Conservation (phyloP, 2,329 filamentous ascomycete species). For the Pestalotiopsis fici region DNA sequence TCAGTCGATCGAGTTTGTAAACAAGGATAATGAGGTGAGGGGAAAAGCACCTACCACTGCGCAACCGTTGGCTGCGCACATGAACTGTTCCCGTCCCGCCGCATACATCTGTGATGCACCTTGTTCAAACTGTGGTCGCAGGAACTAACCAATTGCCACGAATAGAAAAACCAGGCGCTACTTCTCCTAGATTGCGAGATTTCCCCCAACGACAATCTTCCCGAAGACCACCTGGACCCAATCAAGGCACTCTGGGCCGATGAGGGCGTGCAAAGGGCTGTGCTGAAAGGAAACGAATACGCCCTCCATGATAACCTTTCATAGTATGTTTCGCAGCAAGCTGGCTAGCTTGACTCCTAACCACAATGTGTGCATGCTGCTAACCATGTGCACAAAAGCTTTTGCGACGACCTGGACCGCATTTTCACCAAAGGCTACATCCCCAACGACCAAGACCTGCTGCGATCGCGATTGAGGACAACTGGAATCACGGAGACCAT, state of each 20-base stretch:
- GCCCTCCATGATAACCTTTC: conserved; percentile 92
- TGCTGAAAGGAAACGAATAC: conserved; percentile 93
- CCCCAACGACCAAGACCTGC: conserved; percentile 90
- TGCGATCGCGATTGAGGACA: conserved; percentile 85
- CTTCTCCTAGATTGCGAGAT: conserved; percentile 83
- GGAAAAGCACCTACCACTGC: background rate
- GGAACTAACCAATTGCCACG: conserved; percentile 23
- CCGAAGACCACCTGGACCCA: conserved; percentile 74
- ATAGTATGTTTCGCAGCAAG: conserved; percentile 65
- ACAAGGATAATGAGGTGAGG: conserved; percentile 76
- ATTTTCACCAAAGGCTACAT: conserved; percentile 78
- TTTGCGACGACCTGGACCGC: conserved; percentile 77
- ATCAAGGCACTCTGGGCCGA: conserved; percentile 87
- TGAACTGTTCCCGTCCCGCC: background rate
- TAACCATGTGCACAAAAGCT: conserved; percentile 54
- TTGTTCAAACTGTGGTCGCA: background rate
- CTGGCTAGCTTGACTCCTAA: conserved; percentile 1
- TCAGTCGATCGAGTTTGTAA: conserved; percentile 76
- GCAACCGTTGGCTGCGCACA: background rate
- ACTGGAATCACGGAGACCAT: conserved; percentile 95
- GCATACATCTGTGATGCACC: background rate
- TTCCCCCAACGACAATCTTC: conserved; percentile 77
- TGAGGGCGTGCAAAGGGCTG: conserved; percentile 80
- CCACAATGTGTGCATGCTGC: conserved; percentile 6
- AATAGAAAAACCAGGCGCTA: conserved; percentile 74